phyloP scores from a whole-genome alignment of 208 protist genomes.

The Leishmania aethiopica region DNA sequence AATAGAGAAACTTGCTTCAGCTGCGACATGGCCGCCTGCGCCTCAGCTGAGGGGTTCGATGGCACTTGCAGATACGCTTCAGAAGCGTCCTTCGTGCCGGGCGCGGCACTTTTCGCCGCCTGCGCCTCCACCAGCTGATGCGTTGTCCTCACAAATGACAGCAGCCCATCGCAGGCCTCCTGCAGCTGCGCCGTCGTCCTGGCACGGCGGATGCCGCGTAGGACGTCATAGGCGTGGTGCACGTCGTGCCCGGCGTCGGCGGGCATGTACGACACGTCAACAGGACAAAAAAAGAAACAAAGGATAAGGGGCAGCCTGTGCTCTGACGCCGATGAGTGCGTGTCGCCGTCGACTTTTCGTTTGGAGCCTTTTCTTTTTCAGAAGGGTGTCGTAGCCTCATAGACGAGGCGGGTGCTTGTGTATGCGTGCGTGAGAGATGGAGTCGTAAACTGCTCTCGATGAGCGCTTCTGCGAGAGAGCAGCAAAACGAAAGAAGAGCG shows the following conservation, averaged over 20 bases:
- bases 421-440: neutral
- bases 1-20: slow-evolving; percentile 39
- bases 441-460: neutral
- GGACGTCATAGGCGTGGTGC: slow-evolving; percentile 26
- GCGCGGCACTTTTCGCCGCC: neutral
- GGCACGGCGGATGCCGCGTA: slow-evolving; percentile 28
- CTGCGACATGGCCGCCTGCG: slow-evolving; percentile 24
- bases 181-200: slow-evolving; percentile 33
- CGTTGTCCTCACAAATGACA: slow-evolving; percentile 17
- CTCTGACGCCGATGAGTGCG: neutral
- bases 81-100: neutral
- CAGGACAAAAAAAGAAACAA: slow-evolving; percentile 21
- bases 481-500: neutral
- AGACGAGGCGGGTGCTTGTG: neutral
- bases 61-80: neutral
- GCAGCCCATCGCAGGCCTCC: slow-evolving; percentile 19
- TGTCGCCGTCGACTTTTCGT: neutral
- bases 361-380: neutral
- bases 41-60: slow-evolving; percentile 7
- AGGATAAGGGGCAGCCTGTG: neutral
- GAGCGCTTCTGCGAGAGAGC: neutral
- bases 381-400: neutral
- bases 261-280: slow-evolving; percentile 11
- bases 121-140: slow-evolving; percentile 8
- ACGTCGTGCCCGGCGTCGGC: neutral